These are phyloP conservation scores for Rhododendron ferrugineum DNA, from an alignment of 148 eudicot genomes.

Conservation along the genomic window DNA sequence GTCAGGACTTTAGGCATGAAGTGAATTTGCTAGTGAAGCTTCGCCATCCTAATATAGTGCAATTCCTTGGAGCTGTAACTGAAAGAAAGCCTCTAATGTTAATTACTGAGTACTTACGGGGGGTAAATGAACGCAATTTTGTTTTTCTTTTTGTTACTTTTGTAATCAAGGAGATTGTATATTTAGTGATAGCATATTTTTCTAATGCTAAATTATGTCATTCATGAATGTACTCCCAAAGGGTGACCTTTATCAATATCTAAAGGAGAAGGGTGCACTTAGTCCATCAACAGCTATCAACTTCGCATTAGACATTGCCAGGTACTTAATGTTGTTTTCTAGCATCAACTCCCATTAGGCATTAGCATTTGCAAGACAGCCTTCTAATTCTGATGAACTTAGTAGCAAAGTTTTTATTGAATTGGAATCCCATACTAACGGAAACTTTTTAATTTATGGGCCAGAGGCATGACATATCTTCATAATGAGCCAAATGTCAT, in stretches of 20 bases:
- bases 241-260: slow-evolving; percentile 94
- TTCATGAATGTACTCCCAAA: slow-evolving; percentile 17
- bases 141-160: not conserved
- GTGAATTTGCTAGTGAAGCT: slow-evolving; percentile 94
- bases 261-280: slow-evolving; percentile 87
- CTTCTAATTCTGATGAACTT: not conserved
- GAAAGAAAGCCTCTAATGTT: slow-evolving; percentile 95
- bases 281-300: slow-evolving; percentile 74
- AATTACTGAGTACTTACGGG: slow-evolving; percentile 87
- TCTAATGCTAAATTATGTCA: not conserved
- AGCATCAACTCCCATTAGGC: not conserved
- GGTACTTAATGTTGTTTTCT: slow-evolving; percentile 35
- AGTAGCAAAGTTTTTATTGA: slow-evolving; percentile 1
- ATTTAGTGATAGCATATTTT: not conserved
- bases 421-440: slow-evolving; percentile 20
- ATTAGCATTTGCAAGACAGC: not conserved
- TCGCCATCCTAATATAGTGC: slow-evolving; percentile 98
- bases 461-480: slow-evolving; percentile 96
- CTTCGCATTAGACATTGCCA: slow-evolving; percentile 94
- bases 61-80: slow-evolving; percentile 98
- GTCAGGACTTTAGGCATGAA: slow-evolving; percentile 99
- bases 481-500: slow-evolving; percentile 96
- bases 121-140: slow-evolving; percentile 41
- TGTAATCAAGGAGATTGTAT: not conserved
- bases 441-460: slow-evolving; percentile 16